A percentile compares a stretch with the other conserved stretches of the same genome.
These are phyloP conservation scores for Hyphopichia burtonii DNA, from an alignment of 1,139 yeast species.

Conservation along the genomic window DNA sequence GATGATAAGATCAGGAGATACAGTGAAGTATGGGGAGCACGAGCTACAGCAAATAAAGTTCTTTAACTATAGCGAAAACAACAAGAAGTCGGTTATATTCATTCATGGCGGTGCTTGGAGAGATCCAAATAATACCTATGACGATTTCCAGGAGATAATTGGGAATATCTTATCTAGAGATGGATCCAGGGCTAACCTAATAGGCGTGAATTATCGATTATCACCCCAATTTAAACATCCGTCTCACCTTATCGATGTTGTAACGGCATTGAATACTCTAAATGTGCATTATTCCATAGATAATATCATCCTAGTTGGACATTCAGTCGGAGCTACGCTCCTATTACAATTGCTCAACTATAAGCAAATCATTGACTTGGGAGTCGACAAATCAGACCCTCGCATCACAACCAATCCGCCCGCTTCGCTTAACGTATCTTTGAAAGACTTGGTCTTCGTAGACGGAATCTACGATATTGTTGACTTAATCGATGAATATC, in stretches of 20 bases:
- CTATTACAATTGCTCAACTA: slow-evolving; percentile 53
- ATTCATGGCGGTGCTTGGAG: slow-evolving; percentile 94
- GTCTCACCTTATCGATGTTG: slow-evolving; percentile 56
- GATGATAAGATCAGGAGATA: too few species aligned
- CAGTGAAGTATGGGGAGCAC: slow-evolving; percentile 20
- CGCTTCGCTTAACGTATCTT: neutral
- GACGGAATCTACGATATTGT: slow-evolving; percentile 42
- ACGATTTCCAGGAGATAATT: slow-evolving; percentile 50
- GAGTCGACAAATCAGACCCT: slow-evolving; percentile 4
- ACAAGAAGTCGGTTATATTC: slow-evolving; percentile 37
- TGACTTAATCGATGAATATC: slow-evolving; percentile 33
- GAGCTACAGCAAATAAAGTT: slow-evolving; percentile 23
- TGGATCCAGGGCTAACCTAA: slow-evolving; percentile 16
- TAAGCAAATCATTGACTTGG: slow-evolving; percentile 15
- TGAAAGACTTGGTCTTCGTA: slow-evolving; percentile 13
- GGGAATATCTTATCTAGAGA: slow-evolving; percentile 8
- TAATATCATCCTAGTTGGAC: slow-evolving; percentile 55
- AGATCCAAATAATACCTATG: slow-evolving; percentile 59
- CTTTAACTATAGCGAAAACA: slow-evolving; percentile 13
- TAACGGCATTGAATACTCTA: slow-evolving; percentile 40
- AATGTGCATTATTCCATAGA: slow-evolving; percentile 11
- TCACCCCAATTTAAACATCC: slow-evolving; percentile 69
- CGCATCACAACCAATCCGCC: neutral
- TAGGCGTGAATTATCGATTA: slow-evolving; percentile 66
- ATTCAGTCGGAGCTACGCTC: slow-evolving; percentile 81